phyloP scores from a whole-genome alignment of 2,329 filamentous ascomycete species.

The Ascocoryne sarcoides region DNA sequence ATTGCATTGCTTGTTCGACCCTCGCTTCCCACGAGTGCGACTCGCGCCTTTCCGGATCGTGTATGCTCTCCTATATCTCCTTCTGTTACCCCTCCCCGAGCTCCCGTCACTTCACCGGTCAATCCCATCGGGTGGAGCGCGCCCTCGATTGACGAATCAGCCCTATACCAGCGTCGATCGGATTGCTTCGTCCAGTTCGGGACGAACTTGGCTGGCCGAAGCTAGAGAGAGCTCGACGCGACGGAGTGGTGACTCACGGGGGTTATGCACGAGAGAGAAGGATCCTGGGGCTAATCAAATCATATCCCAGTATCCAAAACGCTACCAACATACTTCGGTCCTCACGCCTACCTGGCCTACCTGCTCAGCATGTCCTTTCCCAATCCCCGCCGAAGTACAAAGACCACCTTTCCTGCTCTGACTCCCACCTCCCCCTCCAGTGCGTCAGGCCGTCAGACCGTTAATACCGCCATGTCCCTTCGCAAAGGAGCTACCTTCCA shows the following conservation, averaged over 20 bases:
- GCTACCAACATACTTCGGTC: slow-evolving; percentile 11
- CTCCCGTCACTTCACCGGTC: slow-evolving; percentile 4
- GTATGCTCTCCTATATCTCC: slow-evolving; percentile 5
- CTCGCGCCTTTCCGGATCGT: background rate
- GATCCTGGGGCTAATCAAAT: slow-evolving; percentile 22
- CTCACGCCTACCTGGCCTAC: slow-evolving; percentile 7
- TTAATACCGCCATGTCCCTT: slow-evolving; percentile 51
- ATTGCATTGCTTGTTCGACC: background rate
- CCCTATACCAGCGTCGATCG: slow-evolving; percentile 16
- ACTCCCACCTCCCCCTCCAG: slow-evolving; percentile 36
- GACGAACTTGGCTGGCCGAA: slow-evolving; percentile 16
- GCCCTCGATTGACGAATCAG: slow-evolving; percentile 21
- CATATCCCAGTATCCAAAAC: slow-evolving; percentile 19
- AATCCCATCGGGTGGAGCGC: slow-evolving; percentile 7
- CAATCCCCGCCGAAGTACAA: slow-evolving; percentile 30
- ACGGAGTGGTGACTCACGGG: slow-evolving; percentile 23
- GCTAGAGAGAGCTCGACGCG: slow-evolving; percentile 17
- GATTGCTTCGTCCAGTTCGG: slow-evolving; percentile 16
- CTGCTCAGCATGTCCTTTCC: slow-evolving; percentile 28
- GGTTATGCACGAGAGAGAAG: slow-evolving; percentile 19
- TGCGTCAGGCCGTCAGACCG: slow-evolving; percentile 34
- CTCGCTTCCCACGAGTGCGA: background rate
- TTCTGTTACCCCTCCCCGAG: slow-evolving; percentile 2
- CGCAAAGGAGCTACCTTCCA: slow-evolving; percentile 62
- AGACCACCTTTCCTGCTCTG: slow-evolving; percentile 32